Evolutionary conservation across 306 rosid species (phyloP), one percentile per base, ranked within the genome.

Genomic region (Glycine latifolia): DNA sequence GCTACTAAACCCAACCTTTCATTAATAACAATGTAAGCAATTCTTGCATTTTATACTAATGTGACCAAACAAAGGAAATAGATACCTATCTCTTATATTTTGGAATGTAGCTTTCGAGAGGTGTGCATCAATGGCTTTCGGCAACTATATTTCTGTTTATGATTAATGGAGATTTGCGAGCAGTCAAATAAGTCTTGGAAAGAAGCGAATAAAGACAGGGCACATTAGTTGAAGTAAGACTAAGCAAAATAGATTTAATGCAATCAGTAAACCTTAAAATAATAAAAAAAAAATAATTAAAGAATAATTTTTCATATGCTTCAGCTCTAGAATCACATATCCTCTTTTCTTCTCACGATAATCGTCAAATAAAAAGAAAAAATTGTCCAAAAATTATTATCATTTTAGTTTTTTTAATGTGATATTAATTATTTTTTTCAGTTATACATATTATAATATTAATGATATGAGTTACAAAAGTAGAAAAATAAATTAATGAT

Each of bases 31-130:
- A 55, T 9, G 71, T 35, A 63, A 63, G 10, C 20, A 63, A 26
- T 61, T 53, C 5, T 67, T 67, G 53, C n/a, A 26, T 79, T 13
- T 76, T 20, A 37, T 4, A 50, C 3, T 52, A 10, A 75, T 76
- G 68, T 48, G 67, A 79, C 72, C 55, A 65, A 73, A 10, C 53
- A 73, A 58, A 72, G 26, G 75, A 76, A 76, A 44, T 74, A 8
- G 33, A 73, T 77, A 65, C 68, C 59, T 74, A 62, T 68, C 86
- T 70, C 79, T 70, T 37, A 37, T 69, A 31, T 20, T 82, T 59
- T 78, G 70, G 74, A 73, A 39, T 65, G 85, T 74, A 71, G 61
- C 79, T 77, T 20, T 76, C 61, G 33, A 68, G 39, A 68, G 76
- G 46, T 54, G 8, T 33, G 2, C 48, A 56, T 59, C 72, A 33